Evolutionary conservation across 192 early-diverging fungal genomes (phyloP).

Genomic region (Dimargaris xerosporica): DNA sequence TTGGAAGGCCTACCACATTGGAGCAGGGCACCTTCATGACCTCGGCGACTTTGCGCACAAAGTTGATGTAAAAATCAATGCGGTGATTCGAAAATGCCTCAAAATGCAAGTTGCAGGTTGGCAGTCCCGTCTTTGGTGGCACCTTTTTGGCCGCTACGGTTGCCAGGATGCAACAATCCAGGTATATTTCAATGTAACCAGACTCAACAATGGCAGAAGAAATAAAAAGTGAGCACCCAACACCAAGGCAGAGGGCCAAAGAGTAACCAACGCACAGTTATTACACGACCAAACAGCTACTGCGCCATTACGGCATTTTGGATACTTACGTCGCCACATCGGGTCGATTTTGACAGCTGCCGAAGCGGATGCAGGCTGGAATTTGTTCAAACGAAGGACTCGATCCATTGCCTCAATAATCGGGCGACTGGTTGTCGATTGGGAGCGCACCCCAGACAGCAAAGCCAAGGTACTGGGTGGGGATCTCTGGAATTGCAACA

Average conservation of each 20-base stretch:
- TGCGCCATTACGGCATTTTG: background rate
- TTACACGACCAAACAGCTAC: background rate
- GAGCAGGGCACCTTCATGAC: constrained; percentile 56
- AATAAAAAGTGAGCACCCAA: background rate
- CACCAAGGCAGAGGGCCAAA: background rate
- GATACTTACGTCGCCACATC: background rate
- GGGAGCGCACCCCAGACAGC: no score
- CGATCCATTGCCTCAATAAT: constrained; percentile 5
- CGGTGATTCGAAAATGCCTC: constrained; percentile 66
- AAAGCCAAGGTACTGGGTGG: no score
- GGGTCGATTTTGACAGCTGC: no score
- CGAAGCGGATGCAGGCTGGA: background rate
- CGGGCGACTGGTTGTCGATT: background rate
- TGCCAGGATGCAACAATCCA: no score
- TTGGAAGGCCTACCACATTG: constrained; percentile 51
- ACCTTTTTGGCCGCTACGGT: constrained; percentile 14
- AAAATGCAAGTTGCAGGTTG: constrained; percentile 62
- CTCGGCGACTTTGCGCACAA: constrained; percentile 66
- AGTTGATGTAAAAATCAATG: constrained; percentile 75
- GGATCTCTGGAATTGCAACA: no score
- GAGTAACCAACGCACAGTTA: background rate
- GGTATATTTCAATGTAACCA: no score
- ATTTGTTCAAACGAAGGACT: background rate
- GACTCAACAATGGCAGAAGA: background rate
- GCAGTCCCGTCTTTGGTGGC: constrained; percentile 44